Base-by-base conservation (phyloP, 805 yeast species). In the Tetrapisispora pingtungensis region DNA sequence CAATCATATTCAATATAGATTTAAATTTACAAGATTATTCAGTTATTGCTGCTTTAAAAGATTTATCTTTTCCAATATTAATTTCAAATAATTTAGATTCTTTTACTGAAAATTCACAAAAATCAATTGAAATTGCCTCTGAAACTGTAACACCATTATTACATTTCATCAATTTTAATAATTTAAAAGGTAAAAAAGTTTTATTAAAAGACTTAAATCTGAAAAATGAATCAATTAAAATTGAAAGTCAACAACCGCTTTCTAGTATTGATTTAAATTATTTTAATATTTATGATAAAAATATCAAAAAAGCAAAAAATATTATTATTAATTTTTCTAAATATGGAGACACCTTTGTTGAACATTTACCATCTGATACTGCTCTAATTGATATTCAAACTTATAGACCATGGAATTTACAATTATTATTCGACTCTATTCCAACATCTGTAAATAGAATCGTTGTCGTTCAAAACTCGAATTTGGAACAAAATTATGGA, bases 401-500 rank as follows among this genome's bases (percentile, higher is more conserved):
- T 28, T 83, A 82, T 68, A 76, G 86, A 56, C 95, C 96, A 3
- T 84, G 88, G 68, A 66, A 72, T 47, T 68, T 80, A 41, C 59
- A 67, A n/a, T 60, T 68, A 14, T 66, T 86, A 26, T 65, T 77
- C 41, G 51, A 66, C 1, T 55, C 66, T 2, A 60, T 84, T 35
- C 89, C 90, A 24, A 49, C 70, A 2, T 61, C 78, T 8, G 75
- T 77, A 43, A 69, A 70, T 48, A 71, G 73, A 24, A 67, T 89
- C 42, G 73, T 83, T 15, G 69, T 84, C 20, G 84, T 84, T 57
- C 95, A 88, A 66, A 70, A 82, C 35, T 64, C 73, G 51, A 53
- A 14, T 42, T 56, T 8, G 56, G 54, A 40, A 7, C 17, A 33
- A 5, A 58, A 66, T 14, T 62, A 69, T 10, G 65, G 66, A n/a